Conservation (phyloP, 2,329 filamentous ascomycete species). For the Cryphonectria radicalis region DNA sequence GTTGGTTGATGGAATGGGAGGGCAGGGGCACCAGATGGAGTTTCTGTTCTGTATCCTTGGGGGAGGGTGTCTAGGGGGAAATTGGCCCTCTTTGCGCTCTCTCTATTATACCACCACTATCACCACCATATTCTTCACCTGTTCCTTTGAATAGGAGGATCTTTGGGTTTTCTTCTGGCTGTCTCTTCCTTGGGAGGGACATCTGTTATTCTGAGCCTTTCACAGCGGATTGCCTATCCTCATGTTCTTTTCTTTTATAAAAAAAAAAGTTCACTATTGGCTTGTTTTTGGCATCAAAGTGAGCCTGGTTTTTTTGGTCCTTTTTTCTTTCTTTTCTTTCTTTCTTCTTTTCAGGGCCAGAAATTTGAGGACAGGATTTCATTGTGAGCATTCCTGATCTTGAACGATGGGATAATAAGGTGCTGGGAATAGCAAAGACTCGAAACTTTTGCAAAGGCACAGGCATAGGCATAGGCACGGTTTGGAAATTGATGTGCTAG, state of each 20-base stretch:
- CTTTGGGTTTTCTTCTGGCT: neutral
- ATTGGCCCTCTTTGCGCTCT: neutral
- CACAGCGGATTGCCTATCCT: neutral
- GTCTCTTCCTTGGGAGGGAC: neutral
- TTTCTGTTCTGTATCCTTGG: neutral
- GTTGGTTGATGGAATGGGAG: neutral
- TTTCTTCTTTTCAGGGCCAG: neutral
- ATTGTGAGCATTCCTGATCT: neutral
- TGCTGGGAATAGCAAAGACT: neutral
- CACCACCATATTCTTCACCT: neutral
- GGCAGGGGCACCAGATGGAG: neutral
- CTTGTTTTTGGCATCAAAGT: neutral
- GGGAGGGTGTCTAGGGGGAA: neutral
- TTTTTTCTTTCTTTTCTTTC: neutral
- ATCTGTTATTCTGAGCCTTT: neutral
- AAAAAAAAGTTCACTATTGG: neutral
- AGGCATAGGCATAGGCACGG: neutral
- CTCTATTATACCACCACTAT: neutral
- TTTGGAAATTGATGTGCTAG: neutral
- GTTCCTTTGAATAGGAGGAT: neutral
- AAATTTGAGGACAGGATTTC: neutral
- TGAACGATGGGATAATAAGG: neutral
- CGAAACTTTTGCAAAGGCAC: neutral
- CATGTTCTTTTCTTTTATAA: neutral
- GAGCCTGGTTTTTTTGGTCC: neutral